Percentiles rank a stretch among this genome's conserved stretches.
Evolutionary conservation across 2,329 filamentous ascomycete species (phyloP).

Genomic region (Coniella lustricola): DNA sequence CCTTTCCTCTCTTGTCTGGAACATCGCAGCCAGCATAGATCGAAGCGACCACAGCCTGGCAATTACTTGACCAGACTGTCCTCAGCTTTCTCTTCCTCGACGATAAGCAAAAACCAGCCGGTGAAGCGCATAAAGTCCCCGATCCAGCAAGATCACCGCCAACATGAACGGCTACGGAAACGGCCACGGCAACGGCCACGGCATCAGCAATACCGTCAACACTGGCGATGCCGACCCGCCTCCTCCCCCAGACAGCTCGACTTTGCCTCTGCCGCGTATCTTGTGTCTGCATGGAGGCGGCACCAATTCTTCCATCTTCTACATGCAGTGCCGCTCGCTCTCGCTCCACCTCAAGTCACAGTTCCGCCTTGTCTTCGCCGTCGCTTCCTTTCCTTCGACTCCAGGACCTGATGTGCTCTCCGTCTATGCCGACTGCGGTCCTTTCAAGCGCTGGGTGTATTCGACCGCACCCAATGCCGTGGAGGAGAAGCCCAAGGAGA

Average conservation of each 20-base stretch:
- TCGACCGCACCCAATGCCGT: slow-evolving; percentile 9
- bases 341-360: slow-evolving; percentile 38
- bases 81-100: background rate
- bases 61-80: too few species aligned
- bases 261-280: slow-evolving; percentile 50
- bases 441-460: slow-evolving; percentile 46
- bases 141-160: too few species aligned
- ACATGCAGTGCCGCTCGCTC: slow-evolving; percentile 55
- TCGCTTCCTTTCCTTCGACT: slow-evolving; percentile 58
- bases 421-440: slow-evolving; percentile 59
- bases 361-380: slow-evolving; percentile 67
- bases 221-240: slow-evolving; percentile 29
- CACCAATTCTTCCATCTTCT: slow-evolving; percentile 64
- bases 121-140: background rate
- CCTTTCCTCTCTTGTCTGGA: too few species aligned
- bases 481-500: slow-evolving; percentile 12
- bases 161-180: background rate
- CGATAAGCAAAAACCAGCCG: background rate
- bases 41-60: too few species aligned
- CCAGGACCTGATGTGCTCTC: slow-evolving; percentile 55
- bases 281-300: slow-evolving; percentile 79
- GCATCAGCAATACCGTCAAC: too few species aligned
- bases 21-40: too few species aligned
- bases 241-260: slow-evolving; percentile 33
- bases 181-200: background rate